phyloP scores from a whole-genome alignment of 2,329 filamentous ascomycete species.

The Apiospora phragmitis region DNA sequence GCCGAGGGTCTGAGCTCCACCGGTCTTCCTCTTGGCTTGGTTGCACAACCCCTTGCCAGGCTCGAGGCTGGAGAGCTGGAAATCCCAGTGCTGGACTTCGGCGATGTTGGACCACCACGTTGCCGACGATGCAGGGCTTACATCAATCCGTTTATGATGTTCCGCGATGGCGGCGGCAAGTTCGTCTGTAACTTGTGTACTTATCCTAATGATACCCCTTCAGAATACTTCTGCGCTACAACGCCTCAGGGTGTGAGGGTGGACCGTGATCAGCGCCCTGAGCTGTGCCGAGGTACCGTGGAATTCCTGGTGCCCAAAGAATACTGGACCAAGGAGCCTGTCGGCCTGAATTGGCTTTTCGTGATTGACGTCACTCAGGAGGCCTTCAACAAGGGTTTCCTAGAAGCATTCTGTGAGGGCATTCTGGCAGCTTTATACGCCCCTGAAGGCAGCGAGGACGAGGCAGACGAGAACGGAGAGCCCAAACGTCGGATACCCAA shows the following conservation, averaged over 20 bases:
- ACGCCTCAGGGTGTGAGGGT: conserved; percentile 84
- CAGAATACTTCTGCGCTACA: conserved; percentile 91
- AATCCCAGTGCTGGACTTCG: conserved; percentile 93
- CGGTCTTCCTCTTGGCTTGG: conserved; percentile 79
- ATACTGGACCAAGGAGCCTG: conserved; percentile 95
- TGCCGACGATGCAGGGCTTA: conserved; percentile 93
- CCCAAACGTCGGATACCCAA: conserved; percentile 64
- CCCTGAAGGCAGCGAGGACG: conserved; percentile 51
- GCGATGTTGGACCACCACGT: conserved; percentile 83
- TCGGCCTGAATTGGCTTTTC: conserved; percentile 85
- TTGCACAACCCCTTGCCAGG: conserved; percentile 84
- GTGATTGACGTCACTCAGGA: conserved; percentile 92
- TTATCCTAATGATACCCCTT: conserved; percentile 89
- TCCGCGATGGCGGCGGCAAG: conserved; percentile 89
- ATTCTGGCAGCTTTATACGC: conserved; percentile 85
- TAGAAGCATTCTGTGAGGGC: conserved; percentile 88
- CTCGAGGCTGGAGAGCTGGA: conserved; percentile 82
- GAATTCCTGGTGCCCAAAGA: conserved; percentile 97
- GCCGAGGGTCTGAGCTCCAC: conserved; percentile 79
- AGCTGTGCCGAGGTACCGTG: conserved; percentile 87
- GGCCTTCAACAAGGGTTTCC: conserved; percentile 84
- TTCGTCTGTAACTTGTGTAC: conserved; percentile 98
- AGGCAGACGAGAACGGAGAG: conserved; percentile 55
- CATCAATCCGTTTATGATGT: conserved; percentile 99
- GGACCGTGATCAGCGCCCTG: conserved; percentile 84